These are phyloP conservation scores for Hypoxylon lenormandii DNA, from an alignment of 495 filamentous ascomycete genomes.

Conservation along the genomic window DNA sequence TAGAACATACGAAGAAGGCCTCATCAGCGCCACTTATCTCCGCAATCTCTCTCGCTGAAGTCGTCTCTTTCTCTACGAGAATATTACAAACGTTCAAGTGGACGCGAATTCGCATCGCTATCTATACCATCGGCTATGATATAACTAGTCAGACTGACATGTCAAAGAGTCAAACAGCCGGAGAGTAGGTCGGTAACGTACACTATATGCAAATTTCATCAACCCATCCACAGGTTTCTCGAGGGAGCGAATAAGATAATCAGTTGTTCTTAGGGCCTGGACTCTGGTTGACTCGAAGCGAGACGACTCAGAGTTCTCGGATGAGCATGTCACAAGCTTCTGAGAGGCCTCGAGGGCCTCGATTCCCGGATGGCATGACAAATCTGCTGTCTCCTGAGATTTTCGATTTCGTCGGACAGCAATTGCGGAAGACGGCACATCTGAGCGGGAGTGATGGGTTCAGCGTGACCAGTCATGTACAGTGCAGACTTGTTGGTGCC, in stretches of 20 bases:
- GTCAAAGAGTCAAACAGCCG: background rate
- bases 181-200: slow-evolving; percentile 7
- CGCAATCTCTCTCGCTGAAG: slow-evolving; percentile 20
- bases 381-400: background rate
- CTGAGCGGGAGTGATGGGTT: background rate
- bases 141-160: background rate
- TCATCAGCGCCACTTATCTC: slow-evolving; percentile 11
- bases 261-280: slow-evolving; percentile 8
- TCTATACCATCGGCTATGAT: slow-evolving; percentile 10
- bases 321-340: slow-evolving; percentile 11
- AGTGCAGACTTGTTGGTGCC: no score
- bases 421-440: background rate
- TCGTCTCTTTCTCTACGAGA: slow-evolving; percentile 3
- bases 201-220: slow-evolving; percentile 25
- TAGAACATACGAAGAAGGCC: slow-evolving; percentile 18
- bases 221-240: slow-evolving; percentile 28
- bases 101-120: slow-evolving; percentile 20
- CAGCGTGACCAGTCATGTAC: no score
- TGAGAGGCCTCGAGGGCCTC: slow-evolving; percentile 16
- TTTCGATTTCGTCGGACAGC: background rate
- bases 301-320: slow-evolving; percentile 8
- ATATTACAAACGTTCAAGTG: slow-evolving; percentile 24
- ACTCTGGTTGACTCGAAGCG: slow-evolving; percentile 21
- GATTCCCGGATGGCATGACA: slow-evolving; percentile 11
- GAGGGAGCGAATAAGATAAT: slow-evolving; percentile 3